Percentiles rank a stretch among this genome's conserved stretches.
Evolutionary conservation across 805 yeast genomes (phyloP).

Genomic region (Maudiozyma barnettii): DNA sequence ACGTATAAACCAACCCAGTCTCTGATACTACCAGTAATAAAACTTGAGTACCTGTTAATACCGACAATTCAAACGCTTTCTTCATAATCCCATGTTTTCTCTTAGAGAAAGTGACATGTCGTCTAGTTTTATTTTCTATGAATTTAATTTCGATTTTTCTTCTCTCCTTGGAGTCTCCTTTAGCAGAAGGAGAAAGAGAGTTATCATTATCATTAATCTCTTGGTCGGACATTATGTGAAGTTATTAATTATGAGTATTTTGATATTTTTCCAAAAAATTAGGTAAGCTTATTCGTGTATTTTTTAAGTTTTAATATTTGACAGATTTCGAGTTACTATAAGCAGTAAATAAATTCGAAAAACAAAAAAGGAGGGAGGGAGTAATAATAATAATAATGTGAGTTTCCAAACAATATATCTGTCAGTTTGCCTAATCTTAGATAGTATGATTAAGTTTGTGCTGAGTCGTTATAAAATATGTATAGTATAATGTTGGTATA

Average conservation of each 20-base stretch:
- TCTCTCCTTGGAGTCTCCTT: slow-evolving; percentile 50
- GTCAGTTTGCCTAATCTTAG: too few relatives aligned
- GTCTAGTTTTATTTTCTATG: slow-evolving; percentile 93
- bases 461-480: too few relatives aligned
- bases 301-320: background rate
- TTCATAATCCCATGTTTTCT: slow-evolving; percentile 99
- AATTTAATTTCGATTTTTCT: slow-evolving; percentile 95
- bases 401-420: background rate
- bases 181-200: slow-evolving; percentile 30
- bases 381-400: background rate
- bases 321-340: background rate
- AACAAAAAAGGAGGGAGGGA: background rate
- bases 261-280: too few relatives aligned
- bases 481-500: background rate
- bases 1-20: slow-evolving; percentile 97
- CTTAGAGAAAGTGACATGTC: slow-evolving; percentile 95
- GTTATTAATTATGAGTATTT: too few relatives aligned
- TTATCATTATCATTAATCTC: slow-evolving; percentile 3
- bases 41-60: slow-evolving; percentile 95
- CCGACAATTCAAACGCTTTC: slow-evolving; percentile 96
- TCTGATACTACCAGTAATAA: slow-evolving; percentile 89
- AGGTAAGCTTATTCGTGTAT: too few relatives aligned
- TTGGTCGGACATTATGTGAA: slow-evolving; percentile 3
- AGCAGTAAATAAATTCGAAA: background rate
- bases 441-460: too few relatives aligned